These are phyloP conservation scores for Primulina tabacum DNA, from an alignment of 257 asterid genomes.

Conservation along the genomic window DNA sequence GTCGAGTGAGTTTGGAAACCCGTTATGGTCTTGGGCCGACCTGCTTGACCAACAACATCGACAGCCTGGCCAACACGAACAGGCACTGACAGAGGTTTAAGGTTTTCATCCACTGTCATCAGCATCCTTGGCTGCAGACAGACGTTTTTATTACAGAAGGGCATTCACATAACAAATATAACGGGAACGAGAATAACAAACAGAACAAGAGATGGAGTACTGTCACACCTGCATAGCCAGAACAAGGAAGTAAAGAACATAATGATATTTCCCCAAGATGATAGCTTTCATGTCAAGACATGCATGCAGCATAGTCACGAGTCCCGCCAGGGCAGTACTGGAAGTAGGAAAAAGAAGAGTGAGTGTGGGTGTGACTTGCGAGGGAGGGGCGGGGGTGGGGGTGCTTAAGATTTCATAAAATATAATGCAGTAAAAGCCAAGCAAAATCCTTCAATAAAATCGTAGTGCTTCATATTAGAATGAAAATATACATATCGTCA, in stretches of 20 bases:
- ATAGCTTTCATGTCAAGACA: constrained; percentile 88
- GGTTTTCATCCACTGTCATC: constrained; percentile 83
- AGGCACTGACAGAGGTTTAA: constrained; percentile 82
- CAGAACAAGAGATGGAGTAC: not conserved
- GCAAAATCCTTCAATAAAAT: not conserved
- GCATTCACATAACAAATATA: not conserved
- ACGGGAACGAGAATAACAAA: not conserved
- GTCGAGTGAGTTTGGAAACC: constrained; percentile 96
- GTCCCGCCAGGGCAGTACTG: constrained; percentile 90
- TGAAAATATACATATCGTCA: not conserved
- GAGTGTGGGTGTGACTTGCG: not conserved
- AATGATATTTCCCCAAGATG: constrained; percentile 85
- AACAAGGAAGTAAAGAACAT: constrained; percentile 74
- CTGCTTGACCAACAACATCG: constrained; percentile 95
- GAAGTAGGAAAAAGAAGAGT: constrained; percentile 12
- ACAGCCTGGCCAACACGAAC: constrained; percentile 98
- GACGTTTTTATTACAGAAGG: not conserved
- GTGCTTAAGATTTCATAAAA: not conserved
- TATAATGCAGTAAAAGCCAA: not conserved
- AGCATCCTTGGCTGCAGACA: constrained; percentile 84
- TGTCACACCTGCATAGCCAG: constrained; percentile 84
- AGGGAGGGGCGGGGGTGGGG: too few species aligned
- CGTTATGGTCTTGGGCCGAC: constrained; percentile 93
- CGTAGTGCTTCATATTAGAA: not conserved
- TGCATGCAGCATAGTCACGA: constrained; percentile 62